Percentiles rank a stretch among this genome's conserved stretches.
Conservation (phyloP, 352 stramenopile genomes). For the Phytophthora crassamura region DNA sequence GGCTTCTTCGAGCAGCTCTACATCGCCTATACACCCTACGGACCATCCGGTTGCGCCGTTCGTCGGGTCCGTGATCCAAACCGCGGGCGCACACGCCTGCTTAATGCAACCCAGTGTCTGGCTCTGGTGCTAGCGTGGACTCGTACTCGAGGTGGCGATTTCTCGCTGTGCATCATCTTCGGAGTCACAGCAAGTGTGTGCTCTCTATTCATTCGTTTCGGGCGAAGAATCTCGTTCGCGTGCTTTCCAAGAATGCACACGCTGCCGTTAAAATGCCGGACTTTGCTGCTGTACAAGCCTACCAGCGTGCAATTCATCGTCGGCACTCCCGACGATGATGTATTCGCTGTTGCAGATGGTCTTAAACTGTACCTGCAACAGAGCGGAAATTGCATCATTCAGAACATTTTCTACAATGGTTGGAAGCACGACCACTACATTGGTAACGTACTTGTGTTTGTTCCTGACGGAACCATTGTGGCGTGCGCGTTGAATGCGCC, state of each 20-base stretch:
- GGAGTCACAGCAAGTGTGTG: not conserved
- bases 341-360: conserved; percentile 31
- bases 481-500: conserved; percentile 34
- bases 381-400: conserved; percentile 7
- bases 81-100: not conserved
- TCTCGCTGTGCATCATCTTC: not conserved
- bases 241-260: too few relatives aligned
- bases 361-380: conserved; percentile 42
- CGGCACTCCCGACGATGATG: not conserved
- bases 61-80: too few relatives aligned
- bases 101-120: not conserved
- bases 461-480: conserved; percentile 36
- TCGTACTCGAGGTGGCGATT: not conserved
- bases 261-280: too few relatives aligned
- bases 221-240: too few relatives aligned
- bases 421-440: conserved; percentile 48
- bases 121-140: not conserved
- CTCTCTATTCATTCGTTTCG: not conserved
- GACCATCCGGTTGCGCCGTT: too few relatives aligned
- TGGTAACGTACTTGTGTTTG: conserved; percentile 38
- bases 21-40: not conserved
- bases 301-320: too few relatives aligned
- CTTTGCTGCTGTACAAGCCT: too few relatives aligned
- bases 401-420: conserved; percentile 47
- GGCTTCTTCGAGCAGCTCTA: not conserved